Percentiles rank a stretch among this genome's conserved stretches.
Evolutionary conservation across 768 basidiomycete species (phyloP).

Genomic region (Suillus hirtellus): DNA sequence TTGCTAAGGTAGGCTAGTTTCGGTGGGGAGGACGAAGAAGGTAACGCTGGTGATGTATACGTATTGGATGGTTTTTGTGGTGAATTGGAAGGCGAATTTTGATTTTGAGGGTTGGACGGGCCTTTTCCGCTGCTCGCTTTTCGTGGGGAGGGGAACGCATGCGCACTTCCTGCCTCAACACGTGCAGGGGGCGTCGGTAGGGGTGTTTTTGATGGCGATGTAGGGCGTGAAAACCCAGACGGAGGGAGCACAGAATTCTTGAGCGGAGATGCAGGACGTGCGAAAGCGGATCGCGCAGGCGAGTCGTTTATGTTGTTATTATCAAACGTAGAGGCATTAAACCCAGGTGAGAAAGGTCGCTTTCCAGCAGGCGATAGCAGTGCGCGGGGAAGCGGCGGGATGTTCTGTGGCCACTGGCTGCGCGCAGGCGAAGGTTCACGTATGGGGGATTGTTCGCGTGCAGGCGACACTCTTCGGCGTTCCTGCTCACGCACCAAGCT

Average conservation of each 20-base stretch:
- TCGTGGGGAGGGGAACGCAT: background rate
- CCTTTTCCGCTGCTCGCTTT: background rate
- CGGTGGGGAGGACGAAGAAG: conserved; percentile 17
- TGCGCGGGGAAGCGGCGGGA: conserved; percentile 32
- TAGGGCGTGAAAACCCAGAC: conserved; percentile 11
- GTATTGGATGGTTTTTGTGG: conserved; percentile 1
- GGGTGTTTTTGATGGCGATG: conserved; percentile 7
- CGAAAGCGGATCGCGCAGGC: conserved; percentile 1
- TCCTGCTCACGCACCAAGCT: conserved; percentile 17
- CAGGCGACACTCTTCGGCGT: conserved; percentile 5
- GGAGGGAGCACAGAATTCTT: conserved; percentile 2
- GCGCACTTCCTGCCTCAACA: background rate
- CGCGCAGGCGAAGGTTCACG: conserved; percentile 16
- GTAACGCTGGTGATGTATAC: conserved; percentile 21
- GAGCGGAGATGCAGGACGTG: conserved; percentile 4
- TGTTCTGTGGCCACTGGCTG: conserved; percentile 20
- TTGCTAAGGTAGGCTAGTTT: conserved; percentile 8
- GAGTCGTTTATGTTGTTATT: background rate
- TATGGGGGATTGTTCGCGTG: background rate
- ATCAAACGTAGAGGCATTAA: conserved; percentile 13
- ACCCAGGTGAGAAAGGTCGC: background rate
- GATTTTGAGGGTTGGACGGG: background rate
- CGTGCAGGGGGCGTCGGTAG: background rate
- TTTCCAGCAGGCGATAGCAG: conserved; percentile 16
- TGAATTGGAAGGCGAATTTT: background rate